Evolutionary conservation across 495 filamentous ascomycete genomes (phyloP).

Genomic region (Trichoderma parareesei): DNA sequence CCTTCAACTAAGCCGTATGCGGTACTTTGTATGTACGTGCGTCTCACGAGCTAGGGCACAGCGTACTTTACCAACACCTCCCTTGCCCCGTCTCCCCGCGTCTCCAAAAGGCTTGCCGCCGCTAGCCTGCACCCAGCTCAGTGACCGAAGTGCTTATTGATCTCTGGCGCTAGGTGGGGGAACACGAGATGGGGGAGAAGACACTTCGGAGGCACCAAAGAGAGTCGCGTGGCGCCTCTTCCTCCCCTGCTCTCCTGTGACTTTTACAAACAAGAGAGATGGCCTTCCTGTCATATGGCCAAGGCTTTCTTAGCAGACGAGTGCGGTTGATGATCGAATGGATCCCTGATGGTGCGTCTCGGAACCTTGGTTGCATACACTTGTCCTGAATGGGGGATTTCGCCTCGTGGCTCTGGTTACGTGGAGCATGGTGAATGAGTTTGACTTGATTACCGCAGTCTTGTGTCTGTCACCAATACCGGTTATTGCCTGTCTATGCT

Average conservation of each 20-base stretch:
- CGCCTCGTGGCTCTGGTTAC: not conserved
- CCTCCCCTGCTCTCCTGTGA: not conserved
- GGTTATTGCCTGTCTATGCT: not conserved
- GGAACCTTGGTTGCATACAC: not conserved
- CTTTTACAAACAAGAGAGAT: not conserved
- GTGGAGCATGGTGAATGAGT: not conserved
- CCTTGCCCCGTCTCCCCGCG: not conserved
- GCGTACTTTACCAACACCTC: too few relatives aligned
- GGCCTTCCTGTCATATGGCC: not conserved
- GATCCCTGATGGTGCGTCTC: not conserved
- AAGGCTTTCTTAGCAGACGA: not conserved
- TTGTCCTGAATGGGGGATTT: not conserved
- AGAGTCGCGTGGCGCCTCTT: not conserved
- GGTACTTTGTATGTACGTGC: not conserved
- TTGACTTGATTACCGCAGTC: not conserved
- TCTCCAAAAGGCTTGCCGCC: not conserved
- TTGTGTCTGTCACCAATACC: not conserved
- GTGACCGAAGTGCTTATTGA: not conserved
- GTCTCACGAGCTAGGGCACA: too few relatives aligned
- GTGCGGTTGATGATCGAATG: not conserved
- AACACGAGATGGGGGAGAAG: not conserved
- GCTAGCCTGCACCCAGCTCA: conserved; percentile 3
- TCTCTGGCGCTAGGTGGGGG: not conserved
- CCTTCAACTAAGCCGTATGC: not conserved
- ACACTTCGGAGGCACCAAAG: not conserved